Conservation (phyloP, 768 basidiomycete species). For the Erythrobasidium yunnanense region DNA sequence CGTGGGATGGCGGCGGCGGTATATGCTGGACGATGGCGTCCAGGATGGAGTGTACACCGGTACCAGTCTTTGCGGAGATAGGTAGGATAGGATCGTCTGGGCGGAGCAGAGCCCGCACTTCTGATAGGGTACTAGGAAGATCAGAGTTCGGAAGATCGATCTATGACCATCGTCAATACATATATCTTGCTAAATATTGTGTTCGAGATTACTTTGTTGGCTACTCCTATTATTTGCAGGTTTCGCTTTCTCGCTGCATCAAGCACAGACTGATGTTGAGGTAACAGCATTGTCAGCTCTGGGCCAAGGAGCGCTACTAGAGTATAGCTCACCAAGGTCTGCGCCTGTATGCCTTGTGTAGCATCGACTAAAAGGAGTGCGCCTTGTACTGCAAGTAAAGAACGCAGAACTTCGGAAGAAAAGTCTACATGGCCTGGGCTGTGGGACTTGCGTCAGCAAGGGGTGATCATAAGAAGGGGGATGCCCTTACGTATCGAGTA, state of each 20-base stretch:
- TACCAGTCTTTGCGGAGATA: constrained; percentile 87
- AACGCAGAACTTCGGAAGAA: constrained; percentile 88
- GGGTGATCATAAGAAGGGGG: background rate
- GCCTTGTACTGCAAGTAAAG: constrained; percentile 85
- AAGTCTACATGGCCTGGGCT: constrained; percentile 82
- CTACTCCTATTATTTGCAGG: constrained; percentile 62
- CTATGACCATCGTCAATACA: constrained; percentile 42
- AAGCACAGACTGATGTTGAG: constrained; percentile 8
- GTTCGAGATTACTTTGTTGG: constrained; percentile 55
- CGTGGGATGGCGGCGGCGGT: constrained; percentile 55
- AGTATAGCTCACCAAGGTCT: constrained; percentile 62
- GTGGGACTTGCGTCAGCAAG: too few relatives aligned
- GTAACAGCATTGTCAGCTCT: background rate
- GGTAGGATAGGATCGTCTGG: constrained; percentile 60
- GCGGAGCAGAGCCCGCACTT: constrained; percentile 67
- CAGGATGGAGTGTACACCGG: constrained; percentile 66
- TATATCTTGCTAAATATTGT: background rate
- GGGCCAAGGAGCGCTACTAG: too few relatives aligned
- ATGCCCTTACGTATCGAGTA: constrained; percentile 90
- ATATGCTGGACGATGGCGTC: constrained; percentile 70
- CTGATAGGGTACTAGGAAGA: constrained; percentile 62
- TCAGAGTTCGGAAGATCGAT: constrained; percentile 62
- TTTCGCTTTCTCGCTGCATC: constrained; percentile 19
- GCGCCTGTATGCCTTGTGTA: constrained; percentile 72
- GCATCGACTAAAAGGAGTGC: constrained; percentile 72